phyloP scores from a whole-genome alignment of 306 rosid genomes.

The Calophaca sinica region DNA sequence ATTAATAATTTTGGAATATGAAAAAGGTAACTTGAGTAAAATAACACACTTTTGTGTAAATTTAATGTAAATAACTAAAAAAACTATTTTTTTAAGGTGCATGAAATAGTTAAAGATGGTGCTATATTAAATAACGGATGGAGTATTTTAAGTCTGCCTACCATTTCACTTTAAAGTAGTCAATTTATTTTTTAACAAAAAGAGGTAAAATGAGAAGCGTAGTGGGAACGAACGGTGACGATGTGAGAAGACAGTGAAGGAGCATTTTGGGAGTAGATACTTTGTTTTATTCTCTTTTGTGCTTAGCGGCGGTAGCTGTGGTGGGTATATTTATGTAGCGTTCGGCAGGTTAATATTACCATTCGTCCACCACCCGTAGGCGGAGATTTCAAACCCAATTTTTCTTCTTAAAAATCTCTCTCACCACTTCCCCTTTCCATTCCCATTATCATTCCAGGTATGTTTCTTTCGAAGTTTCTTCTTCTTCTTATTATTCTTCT shows the following conservation, averaged over 20 bases:
- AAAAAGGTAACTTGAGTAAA: no score
- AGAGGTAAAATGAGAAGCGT: not conserved
- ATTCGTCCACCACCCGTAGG: constrained; percentile 42
- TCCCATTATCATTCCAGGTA: constrained; percentile 41
- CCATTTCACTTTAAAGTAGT: constrained; percentile 1
- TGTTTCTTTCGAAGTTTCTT: not conserved
- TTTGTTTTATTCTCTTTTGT: not conserved
- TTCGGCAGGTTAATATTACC: not conserved
- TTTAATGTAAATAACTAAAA: no score
- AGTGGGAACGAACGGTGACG: constrained; percentile 30
- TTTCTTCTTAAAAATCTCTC: constrained; percentile 24
- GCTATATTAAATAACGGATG: no score
- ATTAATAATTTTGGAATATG: no score
- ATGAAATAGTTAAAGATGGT: no score
- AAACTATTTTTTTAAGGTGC: no score
- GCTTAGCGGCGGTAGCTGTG: not conserved
- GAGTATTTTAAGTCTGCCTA: not conserved
- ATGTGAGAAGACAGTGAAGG: not conserved
- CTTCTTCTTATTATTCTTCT: not conserved
- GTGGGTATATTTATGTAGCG: constrained; percentile 10
- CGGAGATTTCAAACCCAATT: constrained; percentile 52
- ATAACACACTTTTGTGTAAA: no score
- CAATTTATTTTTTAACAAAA: not conserved
- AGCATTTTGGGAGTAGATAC: constrained; percentile 21
- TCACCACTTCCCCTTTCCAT: not conserved